Evolutionary conservation across 306 rosid genomes (phyloP).

Genomic region (Sicyos baderoa): DNA sequence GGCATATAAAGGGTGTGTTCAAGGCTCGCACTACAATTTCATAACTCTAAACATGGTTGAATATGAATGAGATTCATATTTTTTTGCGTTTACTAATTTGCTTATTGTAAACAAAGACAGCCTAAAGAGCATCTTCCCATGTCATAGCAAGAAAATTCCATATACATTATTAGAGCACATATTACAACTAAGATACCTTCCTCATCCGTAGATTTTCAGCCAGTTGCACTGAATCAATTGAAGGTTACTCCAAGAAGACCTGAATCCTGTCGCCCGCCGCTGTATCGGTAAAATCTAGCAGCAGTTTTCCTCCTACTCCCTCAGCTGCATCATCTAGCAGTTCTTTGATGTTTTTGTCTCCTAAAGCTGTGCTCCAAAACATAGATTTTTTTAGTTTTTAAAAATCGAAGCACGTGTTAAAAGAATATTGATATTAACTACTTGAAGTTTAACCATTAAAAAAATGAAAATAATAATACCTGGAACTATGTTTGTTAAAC

Average conservation of each 20-base stretch:
- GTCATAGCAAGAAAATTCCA: neutral
- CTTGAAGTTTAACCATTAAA: neutral
- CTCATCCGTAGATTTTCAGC: neutral
- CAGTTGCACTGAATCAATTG: neutral
- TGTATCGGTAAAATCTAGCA: constrained; percentile 70
- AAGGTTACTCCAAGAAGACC: constrained; percentile 65
- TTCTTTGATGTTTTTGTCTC: constrained; percentile 66
- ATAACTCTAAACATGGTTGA: neutral
- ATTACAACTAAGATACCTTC: neutral
- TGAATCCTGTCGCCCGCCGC: constrained; percentile 66
- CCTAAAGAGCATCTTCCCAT: neutral
- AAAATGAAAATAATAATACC: constrained; percentile 35
- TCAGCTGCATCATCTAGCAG: constrained; percentile 64
- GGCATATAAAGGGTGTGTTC: neutral
- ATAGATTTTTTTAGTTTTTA: neutral
- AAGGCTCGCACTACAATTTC: too few relatives aligned
- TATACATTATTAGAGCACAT: neutral
- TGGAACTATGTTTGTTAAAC: constrained; percentile 79
- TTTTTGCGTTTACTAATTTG: neutral
- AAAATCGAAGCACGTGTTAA: neutral
- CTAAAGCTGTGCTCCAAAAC: constrained; percentile 50
- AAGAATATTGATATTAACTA: neutral
- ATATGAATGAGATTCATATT: neutral
- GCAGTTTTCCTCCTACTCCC: constrained; percentile 67
- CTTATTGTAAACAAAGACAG: neutral